Conservation (phyloP, 371 early-diverging fungal genomes). For the Cokeromyces recurvatus region DNA sequence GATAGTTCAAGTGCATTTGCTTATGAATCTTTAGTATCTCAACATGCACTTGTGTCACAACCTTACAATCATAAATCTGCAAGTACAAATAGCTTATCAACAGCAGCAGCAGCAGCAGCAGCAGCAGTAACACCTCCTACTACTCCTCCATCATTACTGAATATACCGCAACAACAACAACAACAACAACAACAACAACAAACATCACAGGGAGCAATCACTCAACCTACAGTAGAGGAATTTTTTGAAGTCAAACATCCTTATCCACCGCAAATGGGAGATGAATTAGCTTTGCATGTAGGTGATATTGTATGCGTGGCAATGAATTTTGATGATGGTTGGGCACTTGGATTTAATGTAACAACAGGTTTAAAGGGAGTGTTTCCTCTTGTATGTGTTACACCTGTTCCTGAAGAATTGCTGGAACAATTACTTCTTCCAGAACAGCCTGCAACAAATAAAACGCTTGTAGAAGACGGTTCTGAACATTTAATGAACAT, state of each 20-base stretch:
- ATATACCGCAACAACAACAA: background rate
- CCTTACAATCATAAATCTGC: background rate
- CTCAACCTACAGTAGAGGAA: constrained; percentile 24
- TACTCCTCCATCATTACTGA: too few species aligned
- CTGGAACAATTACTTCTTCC: constrained; percentile 29
- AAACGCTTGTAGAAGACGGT: constrained; percentile 27
- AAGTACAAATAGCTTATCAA: background rate
- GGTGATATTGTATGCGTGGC: constrained; percentile 66
- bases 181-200: background rate
- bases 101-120: background rate
- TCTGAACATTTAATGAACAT: constrained; percentile 10
- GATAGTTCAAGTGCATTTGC: constrained; percentile 13
- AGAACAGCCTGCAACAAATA: constrained; percentile 16
- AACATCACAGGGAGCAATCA: constrained; percentile 3
- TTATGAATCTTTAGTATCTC: constrained; percentile 19
- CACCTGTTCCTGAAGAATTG: constrained; percentile 30
- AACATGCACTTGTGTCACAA: constrained; percentile 6
- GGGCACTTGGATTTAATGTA: constrained; percentile 70
- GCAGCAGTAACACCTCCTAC: background rate
- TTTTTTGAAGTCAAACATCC: constrained; percentile 51
- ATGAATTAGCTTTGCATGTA: constrained; percentile 61
- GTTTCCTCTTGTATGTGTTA: constrained; percentile 67
- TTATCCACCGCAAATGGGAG: constrained; percentile 58
- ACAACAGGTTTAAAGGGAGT: constrained; percentile 63
- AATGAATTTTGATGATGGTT: constrained; percentile 63